phyloP scores from a whole-genome alignment of 768 basidiomycete species.

The Lactarius indigo region DNA sequence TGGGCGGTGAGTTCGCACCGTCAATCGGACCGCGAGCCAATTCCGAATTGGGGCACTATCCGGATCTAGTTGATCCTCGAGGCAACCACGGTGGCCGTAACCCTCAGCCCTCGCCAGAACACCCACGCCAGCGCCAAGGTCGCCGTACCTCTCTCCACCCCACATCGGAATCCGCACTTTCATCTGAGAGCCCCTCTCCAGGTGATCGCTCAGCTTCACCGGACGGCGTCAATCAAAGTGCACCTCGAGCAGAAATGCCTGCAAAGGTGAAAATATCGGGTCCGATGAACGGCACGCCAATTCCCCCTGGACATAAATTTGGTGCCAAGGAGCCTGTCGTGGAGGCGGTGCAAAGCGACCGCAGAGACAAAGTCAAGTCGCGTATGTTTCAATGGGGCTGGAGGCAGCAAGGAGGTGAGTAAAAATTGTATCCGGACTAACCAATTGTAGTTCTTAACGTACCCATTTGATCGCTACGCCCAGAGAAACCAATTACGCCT shows the following conservation, averaged over 20 bases:
- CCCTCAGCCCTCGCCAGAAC: constrained; percentile 53
- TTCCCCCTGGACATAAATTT: constrained; percentile 89
- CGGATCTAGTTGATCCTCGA: constrained; percentile 52
- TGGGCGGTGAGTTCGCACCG: constrained; percentile 25
- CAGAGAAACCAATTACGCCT: constrained; percentile 37
- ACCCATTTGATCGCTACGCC: constrained; percentile 12
- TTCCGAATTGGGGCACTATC: constrained; percentile 80
- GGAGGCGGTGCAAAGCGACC: constrained; percentile 27
- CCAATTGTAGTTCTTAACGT: not conserved
- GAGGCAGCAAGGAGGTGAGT: constrained; percentile 46
- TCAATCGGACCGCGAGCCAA: constrained; percentile 55
- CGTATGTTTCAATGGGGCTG: constrained; percentile 88
- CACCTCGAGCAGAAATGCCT: constrained; percentile 44
- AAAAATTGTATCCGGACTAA: not conserved
- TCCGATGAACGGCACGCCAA: constrained; percentile 78
- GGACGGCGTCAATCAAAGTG: constrained; percentile 48
- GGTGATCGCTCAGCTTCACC: constrained; percentile 36
- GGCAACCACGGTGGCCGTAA: constrained; percentile 31
- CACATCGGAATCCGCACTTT: constrained; percentile 45
- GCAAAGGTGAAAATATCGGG: constrained; percentile 85
- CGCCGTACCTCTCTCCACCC: constrained; percentile 65
- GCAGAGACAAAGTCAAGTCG: constrained; percentile 90
- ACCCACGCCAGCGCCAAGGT: constrained; percentile 50
- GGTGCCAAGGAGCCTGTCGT: constrained; percentile 65
- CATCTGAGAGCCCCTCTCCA: constrained; percentile 43